These are phyloP conservation scores for Plantago major DNA, from an alignment of 257 asterid species.

Conservation along the genomic window DNA sequence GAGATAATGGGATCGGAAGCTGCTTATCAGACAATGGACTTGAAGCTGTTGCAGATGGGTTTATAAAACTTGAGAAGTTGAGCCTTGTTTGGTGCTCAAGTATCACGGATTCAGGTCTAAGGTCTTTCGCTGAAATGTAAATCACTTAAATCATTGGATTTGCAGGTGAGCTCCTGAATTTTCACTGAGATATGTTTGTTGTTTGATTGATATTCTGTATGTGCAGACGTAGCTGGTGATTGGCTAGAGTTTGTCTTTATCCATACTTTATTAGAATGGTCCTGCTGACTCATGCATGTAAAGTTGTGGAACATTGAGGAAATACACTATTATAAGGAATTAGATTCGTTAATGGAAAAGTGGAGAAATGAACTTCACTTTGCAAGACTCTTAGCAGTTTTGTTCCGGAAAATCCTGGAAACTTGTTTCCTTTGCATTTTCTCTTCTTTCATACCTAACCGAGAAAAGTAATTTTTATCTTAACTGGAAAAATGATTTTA, in stretches of 20 bases:
- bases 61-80: conserved; percentile 64
- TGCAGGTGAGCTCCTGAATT: conserved; percentile 55
- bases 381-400: conserved; percentile 2
- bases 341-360: conserved; percentile 5
- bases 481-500: too few relatives aligned
- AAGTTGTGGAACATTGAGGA: too few relatives aligned
- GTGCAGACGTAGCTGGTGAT: neutral
- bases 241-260: too few relatives aligned
- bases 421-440: too few relatives aligned
- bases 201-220: neutral
- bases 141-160: conserved; percentile 59
- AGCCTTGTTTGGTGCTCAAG: conserved; percentile 85
- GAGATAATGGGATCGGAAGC: conserved; percentile 38
- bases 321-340: too few relatives aligned
- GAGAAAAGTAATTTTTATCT: too few relatives aligned
- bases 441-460: too few relatives aligned
- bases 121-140: conserved; percentile 61
- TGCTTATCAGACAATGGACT: conserved; percentile 77
- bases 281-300: too few relatives aligned
- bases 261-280: too few relatives aligned
- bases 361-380: too few relatives aligned
- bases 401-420: too few relatives aligned
- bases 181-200: neutral
- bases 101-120: conserved; percentile 61
- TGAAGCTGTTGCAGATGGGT: conserved; percentile 58